phyloP scores from a whole-genome alignment of 2,329 filamentous ascomycete species.

The Penicillium psychrosexuale region DNA sequence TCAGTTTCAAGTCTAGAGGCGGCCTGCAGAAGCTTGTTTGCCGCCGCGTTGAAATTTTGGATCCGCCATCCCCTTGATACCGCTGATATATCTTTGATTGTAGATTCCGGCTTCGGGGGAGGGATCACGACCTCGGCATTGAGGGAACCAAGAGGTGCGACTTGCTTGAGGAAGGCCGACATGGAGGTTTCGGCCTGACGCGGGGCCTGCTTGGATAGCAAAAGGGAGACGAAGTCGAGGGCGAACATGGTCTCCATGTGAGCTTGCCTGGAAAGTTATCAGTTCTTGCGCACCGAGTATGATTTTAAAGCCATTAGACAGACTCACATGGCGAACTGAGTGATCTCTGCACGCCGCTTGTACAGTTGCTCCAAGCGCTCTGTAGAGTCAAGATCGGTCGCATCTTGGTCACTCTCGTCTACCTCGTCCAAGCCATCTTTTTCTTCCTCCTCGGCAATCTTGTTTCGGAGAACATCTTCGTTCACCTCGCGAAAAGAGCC shows the following conservation, averaged over 20 bases:
- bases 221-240: constrained; percentile 77
- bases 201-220: constrained; percentile 78
- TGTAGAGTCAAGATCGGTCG: constrained; percentile 35
- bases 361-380: constrained; percentile 43
- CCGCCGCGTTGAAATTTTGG: constrained; percentile 70
- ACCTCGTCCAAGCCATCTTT: constrained; percentile 48
- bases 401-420: constrained; percentile 29
- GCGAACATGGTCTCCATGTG: constrained; percentile 57
- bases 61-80: constrained; percentile 70
- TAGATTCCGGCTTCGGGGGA: constrained; percentile 56
- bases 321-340: constrained; percentile 43
- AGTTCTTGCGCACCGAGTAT: constrained; percentile 1
- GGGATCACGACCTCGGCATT: constrained; percentile 64
- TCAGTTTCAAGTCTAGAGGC: constrained; percentile 71
- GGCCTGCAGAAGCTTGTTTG: constrained; percentile 69
- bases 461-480: constrained; percentile 67
- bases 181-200: constrained; percentile 67
- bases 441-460: constrained; percentile 57
- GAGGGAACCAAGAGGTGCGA: constrained; percentile 71
- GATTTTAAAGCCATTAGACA: constrained; percentile 8
- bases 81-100: constrained; percentile 52
- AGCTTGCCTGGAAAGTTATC: constrained; percentile 34
- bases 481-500: constrained; percentile 79
- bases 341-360: constrained; percentile 46
- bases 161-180: constrained; percentile 65